Percentiles rank a stretch among this genome's conserved stretches.
Conservation (phyloP, 495 filamentous ascomycete species). For the Hypoxylon subgilvum region DNA sequence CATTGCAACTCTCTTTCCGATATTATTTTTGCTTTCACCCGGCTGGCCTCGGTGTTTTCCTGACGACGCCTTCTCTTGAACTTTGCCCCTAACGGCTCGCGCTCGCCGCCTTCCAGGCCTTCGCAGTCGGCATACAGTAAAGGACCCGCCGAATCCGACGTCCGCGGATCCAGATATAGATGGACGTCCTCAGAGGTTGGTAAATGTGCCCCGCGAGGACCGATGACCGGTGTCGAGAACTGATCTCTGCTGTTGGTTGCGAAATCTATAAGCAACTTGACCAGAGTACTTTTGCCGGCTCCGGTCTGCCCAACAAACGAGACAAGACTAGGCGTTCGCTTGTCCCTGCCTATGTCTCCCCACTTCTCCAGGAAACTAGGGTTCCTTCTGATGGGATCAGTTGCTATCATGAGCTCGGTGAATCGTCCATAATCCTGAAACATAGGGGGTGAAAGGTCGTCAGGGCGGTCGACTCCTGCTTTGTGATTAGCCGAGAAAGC, state of each 20-base stretch:
- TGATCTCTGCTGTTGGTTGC: too few species aligned
- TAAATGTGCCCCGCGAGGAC: constrained; percentile 40
- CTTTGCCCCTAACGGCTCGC: constrained; percentile 32
- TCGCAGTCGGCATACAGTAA: constrained; percentile 63
- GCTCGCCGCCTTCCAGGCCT: constrained; percentile 54
- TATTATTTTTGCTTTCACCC: too few species aligned
- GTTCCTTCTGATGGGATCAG: too few species aligned
- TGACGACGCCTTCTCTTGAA: too few species aligned
- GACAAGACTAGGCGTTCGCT: constrained; percentile 30
- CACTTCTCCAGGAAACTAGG: too few species aligned
- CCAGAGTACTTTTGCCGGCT: constrained; percentile 60
- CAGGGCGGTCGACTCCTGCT: too few species aligned
- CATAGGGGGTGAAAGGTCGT: too few species aligned
- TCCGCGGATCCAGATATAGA: constrained; percentile 61
- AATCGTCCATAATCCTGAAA: too few species aligned
- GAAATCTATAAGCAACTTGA: constrained; percentile 53
- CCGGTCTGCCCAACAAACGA: constrained; percentile 56
- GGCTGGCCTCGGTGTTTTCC: too few species aligned
- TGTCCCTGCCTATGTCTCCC: too few species aligned
- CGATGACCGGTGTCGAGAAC: constrained; percentile 2
- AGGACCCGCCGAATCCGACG: constrained; percentile 44
- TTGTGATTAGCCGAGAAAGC: too few species aligned
- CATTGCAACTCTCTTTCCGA: constrained; percentile 36
- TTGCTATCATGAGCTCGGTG: too few species aligned
- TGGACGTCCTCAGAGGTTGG: constrained; percentile 66